A percentile compares a stretch with the other conserved stretches of the same genome.
Evolutionary conservation across 2,329 filamentous ascomycete genomes (phyloP).

Genomic region (Ophiostoma pallidulum): DNA sequence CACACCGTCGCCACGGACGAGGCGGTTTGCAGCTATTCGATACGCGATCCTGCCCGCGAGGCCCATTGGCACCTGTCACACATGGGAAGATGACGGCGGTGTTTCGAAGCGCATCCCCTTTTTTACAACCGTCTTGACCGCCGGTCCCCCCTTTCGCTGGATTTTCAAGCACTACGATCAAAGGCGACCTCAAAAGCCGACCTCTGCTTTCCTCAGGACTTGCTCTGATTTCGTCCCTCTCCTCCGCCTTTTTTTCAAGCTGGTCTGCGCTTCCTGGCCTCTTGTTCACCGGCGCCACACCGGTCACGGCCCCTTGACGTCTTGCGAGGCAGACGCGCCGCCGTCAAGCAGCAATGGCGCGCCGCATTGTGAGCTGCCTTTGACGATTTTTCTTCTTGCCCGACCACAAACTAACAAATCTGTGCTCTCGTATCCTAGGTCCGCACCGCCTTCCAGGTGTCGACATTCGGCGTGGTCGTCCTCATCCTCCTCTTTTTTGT

Average conservation of each 20-base stretch:
- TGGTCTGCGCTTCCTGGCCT: no score
- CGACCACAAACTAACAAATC: neutral
- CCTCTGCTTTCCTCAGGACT: no score
- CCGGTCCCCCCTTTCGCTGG: neutral
- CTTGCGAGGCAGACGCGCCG: neutral
- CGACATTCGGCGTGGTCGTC: conserved; percentile 53
- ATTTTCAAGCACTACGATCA: no score
- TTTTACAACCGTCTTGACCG: neutral
- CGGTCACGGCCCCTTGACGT: neutral
- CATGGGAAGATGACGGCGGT: conserved; percentile 12
- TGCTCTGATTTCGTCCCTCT: no score
- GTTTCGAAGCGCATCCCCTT: neutral
- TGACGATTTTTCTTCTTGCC: neutral
- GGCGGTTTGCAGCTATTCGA: neutral
- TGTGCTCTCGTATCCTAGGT: conserved; percentile 30
- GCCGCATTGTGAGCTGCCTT: conserved; percentile 22
- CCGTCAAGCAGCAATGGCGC: conserved; percentile 19
- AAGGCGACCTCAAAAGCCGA: no score
- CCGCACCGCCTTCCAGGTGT: conserved; percentile 66
- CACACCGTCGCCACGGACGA: no score
- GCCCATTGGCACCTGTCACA: neutral
- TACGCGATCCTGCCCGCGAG: neutral
- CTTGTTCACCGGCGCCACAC: no score
- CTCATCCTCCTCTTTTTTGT: conserved; percentile 69
- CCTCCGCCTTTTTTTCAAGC: neutral